phyloP scores from a whole-genome alignment of 2,329 filamentous ascomycete species.

The Trichophyton rubrum region DNA sequence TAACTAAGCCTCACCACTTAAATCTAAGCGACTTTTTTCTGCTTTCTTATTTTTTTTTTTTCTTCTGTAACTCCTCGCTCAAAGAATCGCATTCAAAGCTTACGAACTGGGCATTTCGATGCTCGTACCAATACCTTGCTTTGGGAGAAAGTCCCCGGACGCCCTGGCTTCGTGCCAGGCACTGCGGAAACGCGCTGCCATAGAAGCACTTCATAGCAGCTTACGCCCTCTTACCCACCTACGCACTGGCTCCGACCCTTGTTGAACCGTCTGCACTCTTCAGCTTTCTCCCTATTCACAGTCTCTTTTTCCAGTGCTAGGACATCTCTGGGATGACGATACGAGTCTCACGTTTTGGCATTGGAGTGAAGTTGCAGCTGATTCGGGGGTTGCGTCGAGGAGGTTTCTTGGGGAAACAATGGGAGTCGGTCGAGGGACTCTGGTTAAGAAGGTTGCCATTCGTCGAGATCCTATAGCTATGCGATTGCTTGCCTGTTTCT shows the following conservation, averaged over 20 bases:
- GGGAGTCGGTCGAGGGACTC: conserved; percentile 5
- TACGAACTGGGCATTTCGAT: conserved; percentile 53
- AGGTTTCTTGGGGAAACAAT: conserved; percentile 28
- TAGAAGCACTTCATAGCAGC: conserved; percentile 86
- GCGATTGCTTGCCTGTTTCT: conserved; percentile 59
- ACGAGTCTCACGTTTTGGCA: conserved; percentile 9
- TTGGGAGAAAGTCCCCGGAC: conserved; percentile 99
- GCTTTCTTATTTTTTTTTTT: conserved; percentile 22
- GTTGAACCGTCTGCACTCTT: conserved; percentile 40
- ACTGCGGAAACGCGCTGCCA: conserved; percentile 98
- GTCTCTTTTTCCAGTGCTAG: conserved; percentile 22
- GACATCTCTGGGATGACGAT: conserved; percentile 10
- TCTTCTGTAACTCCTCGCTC: conserved; percentile 70
- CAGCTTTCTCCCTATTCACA: conserved; percentile 21
- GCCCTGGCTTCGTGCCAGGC: conserved; percentile 44
- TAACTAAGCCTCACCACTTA: conserved; percentile 14
- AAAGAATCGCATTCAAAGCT: conserved; percentile 99
- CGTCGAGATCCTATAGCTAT: conserved; percentile 95
- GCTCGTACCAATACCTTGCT: conserved; percentile 43
- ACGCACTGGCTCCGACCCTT: conserved; percentile 32
- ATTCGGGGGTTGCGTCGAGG: conserved; percentile 6
- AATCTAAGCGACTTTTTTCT: background rate
- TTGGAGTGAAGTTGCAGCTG: conserved; percentile 2
- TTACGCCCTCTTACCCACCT: conserved; percentile 53
- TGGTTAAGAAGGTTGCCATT: conserved; percentile 48